Evolutionary conservation across 2,329 filamentous ascomycete species (phyloP).

Genomic region (Stemphylium lycopersici): DNA sequence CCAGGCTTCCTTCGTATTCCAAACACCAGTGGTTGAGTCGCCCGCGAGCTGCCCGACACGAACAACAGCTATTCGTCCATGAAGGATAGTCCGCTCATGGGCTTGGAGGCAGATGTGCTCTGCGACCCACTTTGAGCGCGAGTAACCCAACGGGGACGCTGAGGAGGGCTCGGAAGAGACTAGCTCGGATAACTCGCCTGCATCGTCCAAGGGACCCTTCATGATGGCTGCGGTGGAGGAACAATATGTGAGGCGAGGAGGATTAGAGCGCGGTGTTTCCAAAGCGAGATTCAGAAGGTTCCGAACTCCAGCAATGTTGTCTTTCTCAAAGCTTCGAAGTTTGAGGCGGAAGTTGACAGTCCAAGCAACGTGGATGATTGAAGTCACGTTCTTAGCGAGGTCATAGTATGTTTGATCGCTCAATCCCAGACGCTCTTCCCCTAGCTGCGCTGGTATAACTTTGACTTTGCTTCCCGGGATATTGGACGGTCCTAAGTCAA

Average conservation of each 20-base stretch:
- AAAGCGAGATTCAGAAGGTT: conserved; percentile 58
- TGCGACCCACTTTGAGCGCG: conserved; percentile 62
- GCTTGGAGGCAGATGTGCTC: conserved; percentile 60
- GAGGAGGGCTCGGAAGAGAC: conserved; percentile 51
- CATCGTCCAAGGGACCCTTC: conserved; percentile 21
- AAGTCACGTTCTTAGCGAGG: conserved; percentile 53
- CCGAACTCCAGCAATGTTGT: conserved; percentile 58
- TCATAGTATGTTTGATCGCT: conserved; percentile 47
- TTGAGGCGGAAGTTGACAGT: conserved; percentile 68
- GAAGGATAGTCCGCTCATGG: conserved; percentile 34
- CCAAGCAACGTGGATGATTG: conserved; percentile 69
- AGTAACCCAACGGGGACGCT: conserved; percentile 60
- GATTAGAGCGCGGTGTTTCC: conserved; percentile 31
- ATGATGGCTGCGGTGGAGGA: conserved; percentile 59
- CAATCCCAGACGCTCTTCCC: conserved; percentile 57
- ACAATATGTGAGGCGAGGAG: conserved; percentile 57
- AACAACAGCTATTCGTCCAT: conserved; percentile 37
- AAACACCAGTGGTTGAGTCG: conserved; percentile 32
- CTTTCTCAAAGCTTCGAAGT: conserved; percentile 61
- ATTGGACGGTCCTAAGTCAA: conserved; percentile 23
- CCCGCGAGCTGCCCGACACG: conserved; percentile 53
- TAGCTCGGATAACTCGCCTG: conserved; percentile 48
- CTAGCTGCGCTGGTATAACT: conserved; percentile 58
- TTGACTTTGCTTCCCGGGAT: conserved; percentile 48
- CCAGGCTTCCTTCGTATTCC: conserved; percentile 45